Base-by-base conservation (phyloP, 202 grass and related monocot species). In the Setaria italica region DNA sequence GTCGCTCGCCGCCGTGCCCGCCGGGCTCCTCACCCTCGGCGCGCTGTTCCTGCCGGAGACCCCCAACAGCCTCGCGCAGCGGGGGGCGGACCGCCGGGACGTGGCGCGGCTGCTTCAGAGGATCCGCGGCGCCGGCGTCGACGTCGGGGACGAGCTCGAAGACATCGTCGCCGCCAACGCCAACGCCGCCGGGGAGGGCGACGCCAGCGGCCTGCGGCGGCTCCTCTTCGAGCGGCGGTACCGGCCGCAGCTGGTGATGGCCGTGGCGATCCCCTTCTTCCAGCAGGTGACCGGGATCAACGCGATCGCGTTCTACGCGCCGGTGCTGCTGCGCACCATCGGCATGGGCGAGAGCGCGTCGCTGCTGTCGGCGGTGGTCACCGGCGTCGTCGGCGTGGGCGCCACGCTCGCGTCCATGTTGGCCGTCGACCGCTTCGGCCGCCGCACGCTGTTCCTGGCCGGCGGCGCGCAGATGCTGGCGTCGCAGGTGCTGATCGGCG, bases 271-370 rank as follows among this genome's bases (percentile, higher is more conserved):
- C 33, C 91, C 91, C 0, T 93, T 93, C 79, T 94, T 94, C 65
- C 92, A 94, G 74, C 89, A 94, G 63, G 86, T 94, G 67, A 94
- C 89, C 1, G 91, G 88, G 73, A 93, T 93, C 69, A 93, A 93
- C 73, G 91, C 84, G 20, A 93, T 90, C 70, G 91, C 85, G 10
- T 93, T 93, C 77, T 93, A 93, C 43, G 82, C 88, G 25, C 91
- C 91, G 34, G 70, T 88, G 70, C 71, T 93, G 54, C 87, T 93
- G 48, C 88, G 91, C 70, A 88, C 85, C 41, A 83, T 90, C 72
- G 88, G 88, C 11, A 86, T 90, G 32, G 88, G 81, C 0, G 91
- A 93, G 80, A 83, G 91, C 57, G 91, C 88, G 20, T 88, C 91
- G 33, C 77, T 93, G 33, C 76, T 90, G 29, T 90, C 86, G 3